Percentiles rank a stretch among this genome's conserved stretches.
These are phyloP conservation scores for Leptodontidium sp. DNA, from an alignment of 2,329 filamentous ascomycete species.

Conservation along the genomic window DNA sequence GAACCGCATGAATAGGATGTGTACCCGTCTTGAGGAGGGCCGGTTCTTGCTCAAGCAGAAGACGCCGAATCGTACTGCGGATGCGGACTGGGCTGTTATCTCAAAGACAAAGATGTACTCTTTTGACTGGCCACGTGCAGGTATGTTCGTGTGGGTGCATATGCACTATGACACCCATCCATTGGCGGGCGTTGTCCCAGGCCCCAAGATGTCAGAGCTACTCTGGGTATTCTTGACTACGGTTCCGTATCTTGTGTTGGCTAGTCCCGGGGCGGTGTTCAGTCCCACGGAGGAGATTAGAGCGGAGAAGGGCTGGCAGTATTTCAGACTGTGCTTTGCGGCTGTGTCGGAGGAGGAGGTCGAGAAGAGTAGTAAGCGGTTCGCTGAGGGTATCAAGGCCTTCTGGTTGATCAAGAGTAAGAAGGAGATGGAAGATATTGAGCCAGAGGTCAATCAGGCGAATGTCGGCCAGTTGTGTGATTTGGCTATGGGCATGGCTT, in stretches of 20 bases:
- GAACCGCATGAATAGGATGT: conserved; percentile 84
- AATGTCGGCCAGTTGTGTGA: conserved; percentile 34
- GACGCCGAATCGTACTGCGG: conserved; percentile 60
- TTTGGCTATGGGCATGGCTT: conserved; percentile 40
- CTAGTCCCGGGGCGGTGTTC: conserved; percentile 78
- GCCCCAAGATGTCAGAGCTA: conserved; percentile 65
- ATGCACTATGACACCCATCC: conserved; percentile 78
- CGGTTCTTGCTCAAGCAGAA: conserved; percentile 71
- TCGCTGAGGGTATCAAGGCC: conserved; percentile 72
- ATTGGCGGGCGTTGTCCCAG: conserved; percentile 63
- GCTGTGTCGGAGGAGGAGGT: conserved; percentile 79
- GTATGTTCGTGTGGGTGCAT: conserved; percentile 91
- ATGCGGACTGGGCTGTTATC: conserved; percentile 77
- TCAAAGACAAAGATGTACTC: conserved; percentile 77
- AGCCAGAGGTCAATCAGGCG: conserved; percentile 15
- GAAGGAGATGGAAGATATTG: conserved; percentile 67
- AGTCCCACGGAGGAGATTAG: conserved; percentile 68
- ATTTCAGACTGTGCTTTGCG: conserved; percentile 83
- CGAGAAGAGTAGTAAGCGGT: conserved; percentile 65
- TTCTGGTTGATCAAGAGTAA: conserved; percentile 82
- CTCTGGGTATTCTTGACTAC: conserved; percentile 76
- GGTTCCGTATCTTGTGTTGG: conserved; percentile 74
- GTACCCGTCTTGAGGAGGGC: conserved; percentile 73
- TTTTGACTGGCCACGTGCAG: conserved; percentile 82
- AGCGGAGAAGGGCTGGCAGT: conserved; percentile 70